Base-by-base conservation (phyloP, 116 monocot genomes). In the Zostera marina region DNA sequence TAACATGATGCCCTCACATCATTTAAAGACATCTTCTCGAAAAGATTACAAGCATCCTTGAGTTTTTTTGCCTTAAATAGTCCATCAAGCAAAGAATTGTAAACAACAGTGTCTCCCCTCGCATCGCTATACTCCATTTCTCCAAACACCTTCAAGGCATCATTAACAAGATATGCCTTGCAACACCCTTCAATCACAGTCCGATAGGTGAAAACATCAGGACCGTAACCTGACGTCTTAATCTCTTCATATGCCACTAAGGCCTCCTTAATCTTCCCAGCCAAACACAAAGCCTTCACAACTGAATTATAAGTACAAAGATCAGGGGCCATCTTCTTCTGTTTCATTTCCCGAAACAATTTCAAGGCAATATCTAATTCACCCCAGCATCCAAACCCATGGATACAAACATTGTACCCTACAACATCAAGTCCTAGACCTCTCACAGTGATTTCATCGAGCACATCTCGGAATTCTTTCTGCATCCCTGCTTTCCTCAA, bases 1-100 rank as follows among this genome's bases (percentile, higher is more conserved):
- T 73, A 82, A n/a, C 63, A 59, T 0, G 89, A 80, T 3, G 76
- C 74, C n/a, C 68, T 69, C 22, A 89, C 62, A n/a, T 82, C 82
- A 58, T 85, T 80, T 6, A 75, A 55, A 15, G 80, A 76, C 96
- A 96, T 96, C 66, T 69, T 80, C 56, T 96, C 89, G 58, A 89
- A 96, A 16, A 96, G 46, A 47, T 63, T 63, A 56, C 85, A 85
- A 3, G 89, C 96, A 7, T 96, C 89, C 1, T 51, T 47, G 15
- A 89, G 76, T 71, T 66, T 85, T 78, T 72, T 77, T 0, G 55
- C 85, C 74, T 85, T 96, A 49, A 96, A 55, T 10, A 96, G 65
- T 22, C 85, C 88, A 66, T 82, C 78, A 5, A 96, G 73, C 39
- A 96, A 54, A 12, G 66, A 71, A 53, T 96, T 96, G 60, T 81